phyloP scores from a whole-genome alignment of 176 grass and related monocot genomes.

The Zoysia japonica region DNA sequence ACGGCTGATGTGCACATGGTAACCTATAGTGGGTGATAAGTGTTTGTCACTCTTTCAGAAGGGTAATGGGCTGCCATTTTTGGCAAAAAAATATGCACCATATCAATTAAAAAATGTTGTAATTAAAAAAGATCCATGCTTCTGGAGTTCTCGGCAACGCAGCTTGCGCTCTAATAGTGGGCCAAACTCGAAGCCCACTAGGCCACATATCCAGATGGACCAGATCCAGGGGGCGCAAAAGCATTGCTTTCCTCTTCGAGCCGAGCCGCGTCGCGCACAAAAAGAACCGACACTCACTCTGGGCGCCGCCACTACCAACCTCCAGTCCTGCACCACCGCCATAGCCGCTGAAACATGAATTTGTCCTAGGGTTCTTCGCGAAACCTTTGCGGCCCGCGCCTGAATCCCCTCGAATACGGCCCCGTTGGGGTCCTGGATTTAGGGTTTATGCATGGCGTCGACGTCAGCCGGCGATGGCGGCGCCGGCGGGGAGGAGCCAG shows the following conservation, averaged over 20 bases:
- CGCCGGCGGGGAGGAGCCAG: constrained; percentile 30
- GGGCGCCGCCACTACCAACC: constrained; percentile 13
- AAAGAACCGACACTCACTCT: background rate
- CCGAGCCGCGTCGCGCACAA: constrained; percentile 13
- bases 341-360: constrained; percentile 15
- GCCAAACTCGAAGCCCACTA: too few species aligned
- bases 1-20: too few species aligned
- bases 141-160: too few species aligned
- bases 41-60: too few species aligned
- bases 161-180: too few species aligned
- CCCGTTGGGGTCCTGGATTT: background rate
- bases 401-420: constrained; percentile 9
- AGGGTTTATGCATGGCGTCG: constrained; percentile 76
- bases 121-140: too few species aligned
- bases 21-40: too few species aligned
- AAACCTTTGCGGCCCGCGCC: constrained; percentile 23
- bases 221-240: too few species aligned
- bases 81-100: too few species aligned
- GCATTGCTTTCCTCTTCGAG: background rate
- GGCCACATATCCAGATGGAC: too few species aligned
- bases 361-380: constrained; percentile 24
- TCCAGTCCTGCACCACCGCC: constrained; percentile 8
- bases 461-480: constrained; percentile 33
- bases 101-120: too few species aligned
- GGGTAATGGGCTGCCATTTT: too few species aligned